Evolutionary conservation across 1,139 yeast species (phyloP), one percentile per base, ranked within the genome.

Genomic region (Debaryomycetaceae sp.): DNA sequence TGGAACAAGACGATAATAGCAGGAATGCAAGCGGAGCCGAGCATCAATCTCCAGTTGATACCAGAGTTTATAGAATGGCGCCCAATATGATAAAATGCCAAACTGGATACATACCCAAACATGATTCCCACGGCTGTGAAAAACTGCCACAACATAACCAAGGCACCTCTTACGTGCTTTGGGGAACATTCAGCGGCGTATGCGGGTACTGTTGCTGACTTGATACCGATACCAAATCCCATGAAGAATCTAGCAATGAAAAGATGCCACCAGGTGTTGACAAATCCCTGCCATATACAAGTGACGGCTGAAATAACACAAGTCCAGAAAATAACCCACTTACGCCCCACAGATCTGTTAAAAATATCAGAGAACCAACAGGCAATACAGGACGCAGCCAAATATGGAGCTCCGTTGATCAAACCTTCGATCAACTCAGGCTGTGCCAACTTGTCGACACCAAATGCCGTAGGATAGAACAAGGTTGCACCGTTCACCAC

Each of bases 131-230:
- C 83, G 5, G 95, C 95, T 7, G 95, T 87, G 78, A 87, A 87
- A 62, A 85, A 78, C 67, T 87, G 96, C 95, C 95, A 87, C 72
- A 84, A 77, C 93, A 87, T 86, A 42, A 87, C 90, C 50, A 87
- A 68, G 2, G 90, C 81, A 50, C 96, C 96, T 59, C 96, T 76
- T 50, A 87, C 81, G 35, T 76, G 75, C 36, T 85, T 83, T 3
- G 95, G 95, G 5, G 88, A 72, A 62, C 89, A 83, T 60, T 87
- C 96, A 6, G 95, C 90, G 34, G 90, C 77, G 58, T 83, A 85
- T 14, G 87, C 87, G 11, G 95, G 95, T 9, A 85, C 88, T 22
- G 95, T 86, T 7, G 91, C 84, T 13, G 87, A 81, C 59, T 85
- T 85, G 45, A 88, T 85, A 49, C 95, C 95, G 52, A 87, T 76